Evolutionary conservation across 2,329 filamentous ascomycete genomes (phyloP).

Genomic region (Penicillium crustosum): DNA sequence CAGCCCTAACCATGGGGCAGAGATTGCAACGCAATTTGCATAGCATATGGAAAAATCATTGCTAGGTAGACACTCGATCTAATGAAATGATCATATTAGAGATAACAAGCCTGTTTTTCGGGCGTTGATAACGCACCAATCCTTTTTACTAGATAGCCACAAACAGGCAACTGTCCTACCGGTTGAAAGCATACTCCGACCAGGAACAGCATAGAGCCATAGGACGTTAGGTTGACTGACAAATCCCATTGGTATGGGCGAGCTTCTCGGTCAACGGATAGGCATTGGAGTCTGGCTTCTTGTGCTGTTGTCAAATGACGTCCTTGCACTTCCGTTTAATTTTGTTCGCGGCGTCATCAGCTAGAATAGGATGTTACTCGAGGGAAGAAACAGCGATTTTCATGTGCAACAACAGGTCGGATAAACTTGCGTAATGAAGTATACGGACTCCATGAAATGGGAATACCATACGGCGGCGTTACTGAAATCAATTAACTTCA

Average conservation of each 20-base stretch:
- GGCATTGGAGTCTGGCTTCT: background rate
- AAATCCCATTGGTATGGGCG: background rate
- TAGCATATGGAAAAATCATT: background rate
- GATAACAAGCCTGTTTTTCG: background rate
- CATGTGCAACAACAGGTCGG: background rate
- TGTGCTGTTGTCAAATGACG: background rate
- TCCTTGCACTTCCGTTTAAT: background rate
- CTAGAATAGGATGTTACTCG: background rate
- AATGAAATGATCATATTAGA: background rate
- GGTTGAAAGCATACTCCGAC: background rate
- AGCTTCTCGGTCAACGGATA: background rate
- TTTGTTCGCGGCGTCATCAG: no score
- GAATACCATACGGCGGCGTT: conserved; percentile 9
- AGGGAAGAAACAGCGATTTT: background rate
- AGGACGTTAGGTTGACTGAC: no score
- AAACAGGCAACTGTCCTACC: background rate
- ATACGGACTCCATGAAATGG: background rate
- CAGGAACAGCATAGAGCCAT: background rate
- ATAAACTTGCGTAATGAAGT: background rate
- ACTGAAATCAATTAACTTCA: background rate
- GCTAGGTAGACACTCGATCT: background rate
- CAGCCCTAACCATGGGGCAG: accelerated
- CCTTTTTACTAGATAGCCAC: background rate
- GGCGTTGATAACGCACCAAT: background rate
- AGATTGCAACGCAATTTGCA: background rate